Base-by-base conservation (phyloP, 1,284 basidiomycete genomes). In the Marasmius fiardii region DNA sequence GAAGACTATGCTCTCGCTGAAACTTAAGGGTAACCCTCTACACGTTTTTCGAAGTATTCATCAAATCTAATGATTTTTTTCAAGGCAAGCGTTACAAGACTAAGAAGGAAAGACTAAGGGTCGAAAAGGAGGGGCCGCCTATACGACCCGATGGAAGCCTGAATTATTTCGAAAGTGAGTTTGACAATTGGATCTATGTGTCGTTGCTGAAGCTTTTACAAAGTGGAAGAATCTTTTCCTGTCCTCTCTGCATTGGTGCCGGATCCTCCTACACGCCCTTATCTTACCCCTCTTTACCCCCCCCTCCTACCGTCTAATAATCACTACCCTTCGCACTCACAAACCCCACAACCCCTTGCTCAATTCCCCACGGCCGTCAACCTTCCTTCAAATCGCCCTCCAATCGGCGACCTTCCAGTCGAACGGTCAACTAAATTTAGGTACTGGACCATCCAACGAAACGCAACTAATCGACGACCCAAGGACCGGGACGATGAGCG, bases 221-320 rank as follows among this genome's bases (percentile, higher is more conserved):
- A 58, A 90, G 88, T 91, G 79, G 89, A 91, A 66, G 86, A 90
- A 58, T 87, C 88, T 1, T 91, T 89, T 67, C 78, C 83, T 6
- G 68, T 87, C 0, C 74, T 91, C 2, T 84, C 81, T 14, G 72
- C 74, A 34, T 74, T 90, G 48, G 81, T 81, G 14, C 85, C 85
- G 3, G 83, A 88, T 12, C 74, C 76, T 1, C 74, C 65, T 10
- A 68, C 75, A 21, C 74, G 78, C 28, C 87, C 86, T 3, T 74
- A 74, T 41, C 70, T 90, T 11, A 72, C 74, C 3, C 79, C 86
- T 12, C 70, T 90, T 16, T 82, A 82, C 62, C 76, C 79, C 14
- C 72, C 80, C 0, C 43, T 70, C 52, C 64, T 64, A 65, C 59
- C 52, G 10, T 11, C 24, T 23, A 26, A 31, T 14, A 24, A 48